Percentiles rank a stretch among this genome's conserved stretches.
Conservation (phyloP, 345 rosid genomes). For the Bruguiera sexangula region DNA sequence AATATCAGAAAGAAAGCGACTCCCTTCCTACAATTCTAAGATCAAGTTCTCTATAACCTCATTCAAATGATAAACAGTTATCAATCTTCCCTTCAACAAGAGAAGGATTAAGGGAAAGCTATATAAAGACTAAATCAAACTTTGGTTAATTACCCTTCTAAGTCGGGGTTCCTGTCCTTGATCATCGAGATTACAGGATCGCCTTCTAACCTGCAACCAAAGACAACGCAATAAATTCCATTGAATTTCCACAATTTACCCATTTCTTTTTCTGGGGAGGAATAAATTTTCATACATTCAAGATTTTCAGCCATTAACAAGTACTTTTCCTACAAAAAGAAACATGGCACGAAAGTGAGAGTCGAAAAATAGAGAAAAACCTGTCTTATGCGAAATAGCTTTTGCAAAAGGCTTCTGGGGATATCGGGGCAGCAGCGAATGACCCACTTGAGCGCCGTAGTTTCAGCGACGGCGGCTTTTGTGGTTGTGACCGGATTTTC, state of each 20-base stretch:
- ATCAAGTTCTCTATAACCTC: no score
- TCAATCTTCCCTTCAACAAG: no score
- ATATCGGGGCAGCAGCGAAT: constrained; percentile 76
- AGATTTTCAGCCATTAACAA: not conserved
- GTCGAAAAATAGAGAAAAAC: constrained; percentile 24
- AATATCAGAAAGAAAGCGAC: constrained; percentile 23
- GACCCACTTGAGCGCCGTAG: constrained; percentile 82
- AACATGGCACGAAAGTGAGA: not conserved
- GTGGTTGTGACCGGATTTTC: constrained; percentile 10
- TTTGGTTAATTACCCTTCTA: constrained; percentile 50
- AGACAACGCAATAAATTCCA: not conserved
- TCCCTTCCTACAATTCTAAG: not conserved
- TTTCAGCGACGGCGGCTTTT: constrained; percentile 21
- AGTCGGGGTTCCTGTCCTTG: constrained; percentile 35
- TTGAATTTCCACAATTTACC: no score
- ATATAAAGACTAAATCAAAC: no score
- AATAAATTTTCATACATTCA: not conserved
- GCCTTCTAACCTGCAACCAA: constrained; percentile 62
- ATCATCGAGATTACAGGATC: constrained; percentile 30
- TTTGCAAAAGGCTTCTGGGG: constrained; percentile 79
- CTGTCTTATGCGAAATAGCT: constrained; percentile 88
- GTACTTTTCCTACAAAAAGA: not conserved
- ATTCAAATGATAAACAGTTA: no score
- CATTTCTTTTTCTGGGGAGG: not conserved
- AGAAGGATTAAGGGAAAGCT: no score